Percentiles rank a stretch among this genome's conserved stretches.
Evolutionary conservation across 441 rosid species (phyloP).

Genomic region (Flueggea neowawraea): DNA sequence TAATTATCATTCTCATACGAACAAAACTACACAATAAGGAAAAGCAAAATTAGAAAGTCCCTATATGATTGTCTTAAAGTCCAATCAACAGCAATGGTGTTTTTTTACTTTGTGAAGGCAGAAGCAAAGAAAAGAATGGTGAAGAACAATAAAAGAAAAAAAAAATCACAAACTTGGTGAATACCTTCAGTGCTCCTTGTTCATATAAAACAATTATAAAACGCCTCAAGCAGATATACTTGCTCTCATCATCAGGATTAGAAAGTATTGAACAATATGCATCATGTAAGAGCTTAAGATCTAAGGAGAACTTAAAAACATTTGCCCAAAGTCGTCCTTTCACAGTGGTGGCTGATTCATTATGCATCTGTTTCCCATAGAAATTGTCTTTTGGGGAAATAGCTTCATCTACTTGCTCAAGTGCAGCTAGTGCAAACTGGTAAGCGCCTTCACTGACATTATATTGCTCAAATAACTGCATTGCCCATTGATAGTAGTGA

Average conservation of each 20-base stretch:
- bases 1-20: neutral
- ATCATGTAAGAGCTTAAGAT: constrained; percentile 82
- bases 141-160: constrained; percentile 2
- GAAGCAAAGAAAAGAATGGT: neutral
- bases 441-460: constrained; percentile 88
- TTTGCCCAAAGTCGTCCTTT: constrained; percentile 98
- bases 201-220: constrained; percentile 88
- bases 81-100: neutral
- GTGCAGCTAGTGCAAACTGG: constrained; percentile 98
- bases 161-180: constrained; percentile 2
- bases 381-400: constrained; percentile 37
- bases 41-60: neutral
- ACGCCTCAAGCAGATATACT: constrained; percentile 92
- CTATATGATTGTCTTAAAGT: neutral
- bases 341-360: constrained; percentile 53
- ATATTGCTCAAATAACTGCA: constrained; percentile 97
- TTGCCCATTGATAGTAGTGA: constrained; percentile 97
- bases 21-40: neutral
- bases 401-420: constrained; percentile 99
- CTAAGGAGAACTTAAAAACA: constrained; percentile 88
- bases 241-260: constrained; percentile 99
- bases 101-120: constrained; percentile 5
- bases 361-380: constrained; percentile 29
- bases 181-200: constrained; percentile 84
- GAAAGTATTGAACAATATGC: constrained; percentile 98